Evolutionary conservation across 305 asterid species (phyloP), one percentile per base, ranked within the genome.

Genomic region (Fraxinus angustifolia): DNA sequence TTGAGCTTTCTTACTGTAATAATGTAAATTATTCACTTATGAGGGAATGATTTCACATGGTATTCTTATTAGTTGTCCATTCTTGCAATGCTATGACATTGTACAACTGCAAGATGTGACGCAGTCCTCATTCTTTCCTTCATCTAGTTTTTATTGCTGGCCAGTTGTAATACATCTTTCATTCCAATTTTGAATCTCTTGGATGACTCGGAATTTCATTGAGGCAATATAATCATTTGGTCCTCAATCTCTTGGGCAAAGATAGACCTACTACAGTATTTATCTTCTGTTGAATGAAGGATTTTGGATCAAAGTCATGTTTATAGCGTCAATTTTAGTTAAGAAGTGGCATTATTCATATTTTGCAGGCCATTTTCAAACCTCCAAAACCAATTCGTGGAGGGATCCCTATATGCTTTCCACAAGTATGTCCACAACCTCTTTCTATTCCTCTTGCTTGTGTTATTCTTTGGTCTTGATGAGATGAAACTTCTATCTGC

Each of bases 301-400:
- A 68, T 31, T 31, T 70, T 14, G 30, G 38, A 70, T 30, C 19
- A 1, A 78, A 56, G 34, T 35, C 42, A 60, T 75, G 80, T 23
- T 14, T 53, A 68, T n/a, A n/a, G 10, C 21, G 0, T 53, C 62
- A n/a, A 53, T 53, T 53, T n/a, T 53, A 53, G 62, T 53, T 53
- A 53, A 53, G 23, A n/a, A 53, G 62, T 53, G 62, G 62, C 23
- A n/a, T 67, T 79, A 19, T 70, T 82, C 48, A 80, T 67, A 50
- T 83, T 76, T 19, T 79, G 36, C 89, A 96, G 99, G 91, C 97
- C 80, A 80, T 83, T 85, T 92, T 91, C 84, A 92, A 88, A 85
- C 97, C 97, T 81, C 98, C 97, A 60, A 92, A 92, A 88, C 88
- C 98, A 48, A 96, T 94, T 86, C 98, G 98, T 82, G 99, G 99